Base-by-base conservation (phyloP, 495 filamentous ascomycete genomes). In the Penicillium verhagenii region DNA sequence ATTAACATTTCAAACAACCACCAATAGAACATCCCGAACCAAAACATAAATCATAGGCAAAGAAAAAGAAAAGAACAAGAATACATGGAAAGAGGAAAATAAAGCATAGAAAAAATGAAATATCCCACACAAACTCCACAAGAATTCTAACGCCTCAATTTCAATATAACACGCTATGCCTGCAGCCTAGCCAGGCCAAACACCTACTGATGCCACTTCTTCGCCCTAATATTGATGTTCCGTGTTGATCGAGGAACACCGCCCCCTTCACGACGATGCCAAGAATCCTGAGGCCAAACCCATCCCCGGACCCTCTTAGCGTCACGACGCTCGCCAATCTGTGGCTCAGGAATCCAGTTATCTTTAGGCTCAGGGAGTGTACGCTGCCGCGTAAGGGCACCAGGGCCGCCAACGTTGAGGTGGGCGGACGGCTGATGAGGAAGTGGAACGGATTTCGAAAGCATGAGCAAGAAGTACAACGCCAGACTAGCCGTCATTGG, bases 311-410 rank as follows among this genome's bases (percentile, higher is more conserved):
- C 77, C 39, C 89, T 75, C 76, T 92, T 96, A 46, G 90, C 90
- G 72, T 89, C 87, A 19, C 92, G 76, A 77, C 85, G 87, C 80
- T 97, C 92, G 4, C 86, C 83, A 55, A 88, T 76, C 61, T 91
- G 87, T 33, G 88, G 86, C 75, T 86, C 86, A 9, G 91, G 91
- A 66, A 97, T 94, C 92, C 92, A 96, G 57, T 79, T 74, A 68
- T 97, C 92, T 54, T 88, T 83, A 1, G 79, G 71, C 13, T 74
- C 78, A 0, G 81, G 67, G 47, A 88, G 74, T 45, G 83, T 80
- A 63, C 88, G 87, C 68, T 88, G 81, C 29, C 91, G 70, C 2
- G 87, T 91, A 16, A 90, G 77, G 50, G 88, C 86, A 8, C 85
- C 87, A 1, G 92, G 90, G 6, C 87, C 88, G 6, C 91, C 91